Conservation (phyloP, 2,329 filamentous ascomycete species). For the Gaeumannomyces sp. region DNA sequence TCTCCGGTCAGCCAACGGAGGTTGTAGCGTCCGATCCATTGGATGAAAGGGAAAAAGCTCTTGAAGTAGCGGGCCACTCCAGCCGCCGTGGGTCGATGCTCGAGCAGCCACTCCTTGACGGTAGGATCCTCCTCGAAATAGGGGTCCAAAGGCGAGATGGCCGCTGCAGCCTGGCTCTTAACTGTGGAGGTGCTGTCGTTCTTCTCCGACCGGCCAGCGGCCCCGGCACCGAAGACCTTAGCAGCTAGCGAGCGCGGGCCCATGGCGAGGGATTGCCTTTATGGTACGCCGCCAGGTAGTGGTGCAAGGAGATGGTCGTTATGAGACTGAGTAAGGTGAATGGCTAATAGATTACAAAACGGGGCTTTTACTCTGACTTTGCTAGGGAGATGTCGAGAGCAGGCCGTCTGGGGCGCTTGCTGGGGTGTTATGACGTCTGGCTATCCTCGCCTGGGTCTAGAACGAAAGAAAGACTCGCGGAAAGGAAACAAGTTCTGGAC, state of each 20-base stretch:
- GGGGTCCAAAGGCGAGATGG: conserved; percentile 10
- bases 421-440: too few relatives aligned
- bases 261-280: neutral
- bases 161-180: neutral
- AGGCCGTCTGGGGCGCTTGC: neutral
- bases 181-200: neutral
- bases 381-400: neutral
- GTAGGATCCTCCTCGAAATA: conserved; percentile 37
- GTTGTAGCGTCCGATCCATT: conserved; percentile 31
- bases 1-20: conserved; percentile 8
- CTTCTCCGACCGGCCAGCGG: neutral
- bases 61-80: conserved; percentile 29
- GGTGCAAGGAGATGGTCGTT: neutral
- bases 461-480: too few relatives aligned
- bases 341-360: neutral
- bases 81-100: conserved; percentile 28
- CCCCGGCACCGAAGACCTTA: neutral
- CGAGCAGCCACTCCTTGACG: conserved; percentile 33
- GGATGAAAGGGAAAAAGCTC: conserved; percentile 41
- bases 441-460: too few relatives aligned
- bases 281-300: neutral
- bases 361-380: neutral
- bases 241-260: neutral
- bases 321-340: too few relatives aligned
- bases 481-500: neutral